phyloP scores from a whole-genome alignment of 2,329 filamentous ascomycete species.

The Pseudogymnoascus sp. region DNA sequence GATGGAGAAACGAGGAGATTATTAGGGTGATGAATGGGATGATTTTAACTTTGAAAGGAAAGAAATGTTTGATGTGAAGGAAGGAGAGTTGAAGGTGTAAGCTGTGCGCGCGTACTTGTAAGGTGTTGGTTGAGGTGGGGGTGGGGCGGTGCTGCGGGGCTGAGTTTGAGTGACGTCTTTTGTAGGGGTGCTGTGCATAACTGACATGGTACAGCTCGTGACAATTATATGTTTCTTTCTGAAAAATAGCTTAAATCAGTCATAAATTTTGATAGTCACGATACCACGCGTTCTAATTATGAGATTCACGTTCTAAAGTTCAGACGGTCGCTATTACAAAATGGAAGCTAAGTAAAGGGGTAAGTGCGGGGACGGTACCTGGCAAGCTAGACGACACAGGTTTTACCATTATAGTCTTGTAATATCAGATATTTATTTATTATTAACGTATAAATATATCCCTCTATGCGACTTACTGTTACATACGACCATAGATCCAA shows the following conservation, averaged over 20 bases:
- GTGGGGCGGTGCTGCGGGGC: constrained; percentile 2
- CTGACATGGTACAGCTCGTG: background rate
- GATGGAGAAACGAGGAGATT: background rate
- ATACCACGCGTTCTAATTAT: too few species aligned
- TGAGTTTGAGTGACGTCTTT: constrained; percentile 1
- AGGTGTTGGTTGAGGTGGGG: background rate
- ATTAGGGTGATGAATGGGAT: background rate
- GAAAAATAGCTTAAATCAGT: background rate
- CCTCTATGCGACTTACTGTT: too few species aligned
- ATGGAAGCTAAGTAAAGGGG: background rate
- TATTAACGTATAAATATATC: too few species aligned
- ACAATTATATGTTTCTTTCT: background rate
- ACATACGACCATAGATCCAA: too few species aligned
- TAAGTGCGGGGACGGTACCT: background rate
- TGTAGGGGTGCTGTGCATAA: background rate
- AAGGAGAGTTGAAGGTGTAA: background rate
- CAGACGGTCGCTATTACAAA: background rate
- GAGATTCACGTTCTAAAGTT: too few species aligned
- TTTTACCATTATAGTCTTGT: too few species aligned
- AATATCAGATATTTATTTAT: too few species aligned
- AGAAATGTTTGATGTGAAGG: constrained; percentile 1
- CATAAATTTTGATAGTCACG: background rate
- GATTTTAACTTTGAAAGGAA: background rate
- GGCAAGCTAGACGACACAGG: background rate
- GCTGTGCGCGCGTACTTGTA: background rate